Conservation (phyloP, 441 rosid species). For the Eutrema salsugineum region DNA sequence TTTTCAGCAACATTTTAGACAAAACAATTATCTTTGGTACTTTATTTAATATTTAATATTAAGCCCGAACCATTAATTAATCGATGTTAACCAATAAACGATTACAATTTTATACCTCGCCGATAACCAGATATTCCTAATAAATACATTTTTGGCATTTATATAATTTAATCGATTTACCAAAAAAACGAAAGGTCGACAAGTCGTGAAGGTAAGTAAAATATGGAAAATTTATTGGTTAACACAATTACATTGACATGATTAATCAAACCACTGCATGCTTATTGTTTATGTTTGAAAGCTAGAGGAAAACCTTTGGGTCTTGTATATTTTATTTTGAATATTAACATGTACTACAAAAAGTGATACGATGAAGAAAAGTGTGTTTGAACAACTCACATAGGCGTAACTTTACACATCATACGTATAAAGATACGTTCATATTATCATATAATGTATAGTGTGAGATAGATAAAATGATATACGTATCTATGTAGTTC, state of each 20-base stretch:
- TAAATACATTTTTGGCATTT: not conserved
- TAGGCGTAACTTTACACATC: constrained; percentile 29
- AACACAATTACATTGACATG: not conserved
- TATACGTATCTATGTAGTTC: not conserved
- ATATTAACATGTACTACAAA: not conserved
- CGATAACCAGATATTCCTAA: not conserved
- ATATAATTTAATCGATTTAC: not conserved
- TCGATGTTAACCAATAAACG: not conserved
- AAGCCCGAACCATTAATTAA: not conserved
- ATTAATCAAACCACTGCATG: not conserved
- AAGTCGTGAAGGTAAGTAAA: not conserved
- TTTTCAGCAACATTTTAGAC: constrained; percentile 17
- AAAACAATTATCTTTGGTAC: not conserved
- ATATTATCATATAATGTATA: too few species aligned
- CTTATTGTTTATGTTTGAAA: not conserved
- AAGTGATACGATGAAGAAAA: constrained; percentile 6
- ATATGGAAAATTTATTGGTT: not conserved
- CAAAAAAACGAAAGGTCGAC: too few species aligned
- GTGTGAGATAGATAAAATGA: not conserved
- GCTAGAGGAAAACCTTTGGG: not conserved
- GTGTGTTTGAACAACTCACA: constrained; percentile 15
- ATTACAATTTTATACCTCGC: not conserved
- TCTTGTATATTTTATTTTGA: not conserved
- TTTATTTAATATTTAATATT: not conserved
- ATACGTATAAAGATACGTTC: constrained; percentile 3